These are phyloP conservation scores for Bombardia bombarda DNA, from an alignment of 495 filamentous ascomycete species.

Conservation along the genomic window DNA sequence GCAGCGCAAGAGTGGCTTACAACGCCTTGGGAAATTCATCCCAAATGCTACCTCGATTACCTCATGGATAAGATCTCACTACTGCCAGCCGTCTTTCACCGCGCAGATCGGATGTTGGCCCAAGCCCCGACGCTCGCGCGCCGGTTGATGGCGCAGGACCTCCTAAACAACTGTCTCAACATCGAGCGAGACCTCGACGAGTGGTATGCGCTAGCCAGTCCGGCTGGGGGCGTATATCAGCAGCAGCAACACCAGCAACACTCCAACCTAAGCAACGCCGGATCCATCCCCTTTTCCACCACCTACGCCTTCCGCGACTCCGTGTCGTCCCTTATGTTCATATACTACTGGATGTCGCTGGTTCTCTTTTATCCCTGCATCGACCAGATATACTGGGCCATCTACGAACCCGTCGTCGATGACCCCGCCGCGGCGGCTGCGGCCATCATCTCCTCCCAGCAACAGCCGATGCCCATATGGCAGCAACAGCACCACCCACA, in stretches of 20 bases:
- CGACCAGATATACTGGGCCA: conserved; percentile 25
- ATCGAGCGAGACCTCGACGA: conserved; percentile 31
- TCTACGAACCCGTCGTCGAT: conserved; percentile 26
- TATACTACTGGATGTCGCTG: conserved; percentile 34
- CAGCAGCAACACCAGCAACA: background rate
- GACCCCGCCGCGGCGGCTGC: background rate
- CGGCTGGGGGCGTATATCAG: conserved; percentile 2
- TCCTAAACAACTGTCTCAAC: conserved; percentile 31
- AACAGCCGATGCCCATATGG: background rate
- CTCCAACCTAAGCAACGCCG: background rate
- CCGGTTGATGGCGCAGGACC: conserved; percentile 30
- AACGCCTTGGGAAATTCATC: conserved; percentile 35
- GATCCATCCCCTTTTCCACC: conserved; percentile 27
- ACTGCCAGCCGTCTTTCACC: conserved; percentile 29
- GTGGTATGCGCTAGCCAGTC: conserved; percentile 27
- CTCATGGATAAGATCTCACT: conserved; percentile 34
- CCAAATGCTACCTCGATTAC: conserved; percentile 33
- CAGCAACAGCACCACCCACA: too few species aligned
- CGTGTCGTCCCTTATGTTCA: conserved; percentile 25
- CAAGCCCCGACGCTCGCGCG: conserved; percentile 21
- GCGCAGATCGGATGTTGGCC: conserved; percentile 23
- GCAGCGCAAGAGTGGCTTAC: conserved; percentile 35
- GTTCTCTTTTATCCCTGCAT: conserved; percentile 31
- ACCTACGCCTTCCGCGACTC: conserved; percentile 25
- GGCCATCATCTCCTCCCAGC: conserved; percentile 8